Evolutionary conservation across 495 filamentous ascomycete species (phyloP), one percentile per base, ranked within the genome.

Genomic region (Tricharina praecox): DNA sequence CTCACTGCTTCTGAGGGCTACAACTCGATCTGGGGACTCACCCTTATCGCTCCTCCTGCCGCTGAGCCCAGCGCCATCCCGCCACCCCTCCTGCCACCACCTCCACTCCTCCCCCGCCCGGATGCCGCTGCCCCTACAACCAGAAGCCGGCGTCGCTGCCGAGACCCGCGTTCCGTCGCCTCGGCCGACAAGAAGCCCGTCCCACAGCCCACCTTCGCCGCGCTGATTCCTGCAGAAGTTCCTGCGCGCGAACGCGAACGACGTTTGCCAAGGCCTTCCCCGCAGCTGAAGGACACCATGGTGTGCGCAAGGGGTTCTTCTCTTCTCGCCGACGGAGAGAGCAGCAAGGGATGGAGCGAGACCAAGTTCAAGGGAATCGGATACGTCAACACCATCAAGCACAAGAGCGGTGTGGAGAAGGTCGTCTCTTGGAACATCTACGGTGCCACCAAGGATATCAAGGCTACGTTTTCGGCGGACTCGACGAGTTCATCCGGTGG

Each of bases 201-300:
- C 26, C 71, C 75, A 33, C 67, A 67, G 13, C 64, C 57, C 3
- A 72, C 82, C 55, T 66, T 86, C 35, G 77, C 74, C 36, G 86
- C 78, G 75, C 56, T 76, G 90, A 49, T 72, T 94, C 37, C 63
- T 93, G 43, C 84, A 92, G 58, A 94, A 93, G 67, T 93, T 85
- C 64, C 74, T 94, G 24, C 81, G 85, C 48, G 86, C 85, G 54
- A 93, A 92, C 58, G 72, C 77, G 39, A 79, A 82, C 35, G 76
- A 88, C 53, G 56, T 85, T n/a, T 2, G 66, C 65, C 44, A 74
- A 76, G 50, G 84, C 86, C 2, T 73, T 74, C 52, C 70, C n/a
- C 75, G 24, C 85, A 93, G 65, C 73, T 94, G 20, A 70, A 65
- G 50, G 77, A 79, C 57, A 84, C 85, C 1, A 67, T 93, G 10